Conservation (phyloP, 2,329 filamentous ascomycete species). For the Tolypocladium sp. region DNA sequence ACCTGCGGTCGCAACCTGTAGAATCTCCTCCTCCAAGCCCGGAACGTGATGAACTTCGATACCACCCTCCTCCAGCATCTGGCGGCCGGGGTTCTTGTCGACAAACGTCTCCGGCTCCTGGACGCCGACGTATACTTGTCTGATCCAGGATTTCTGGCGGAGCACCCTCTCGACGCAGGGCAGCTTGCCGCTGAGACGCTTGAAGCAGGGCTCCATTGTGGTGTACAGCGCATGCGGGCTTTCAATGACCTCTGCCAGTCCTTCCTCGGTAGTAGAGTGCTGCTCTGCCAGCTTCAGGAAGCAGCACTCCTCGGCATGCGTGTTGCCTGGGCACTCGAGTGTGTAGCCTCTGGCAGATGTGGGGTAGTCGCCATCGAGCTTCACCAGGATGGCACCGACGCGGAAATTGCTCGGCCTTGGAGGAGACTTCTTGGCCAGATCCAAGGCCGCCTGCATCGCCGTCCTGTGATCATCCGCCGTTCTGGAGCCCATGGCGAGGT, state of each 20-base stretch:
- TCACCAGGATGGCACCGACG: conserved; percentile 82
- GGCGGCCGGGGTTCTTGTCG: conserved; percentile 65
- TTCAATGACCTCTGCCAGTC: conserved; percentile 33
- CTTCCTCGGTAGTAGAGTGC: conserved; percentile 41
- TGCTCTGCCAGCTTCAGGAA: conserved; percentile 59
- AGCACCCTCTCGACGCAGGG: conserved; percentile 76
- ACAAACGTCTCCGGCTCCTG: conserved; percentile 89
- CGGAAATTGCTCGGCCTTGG: conserved; percentile 88
- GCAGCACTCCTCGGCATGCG: conserved; percentile 92
- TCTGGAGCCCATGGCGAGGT: conserved; percentile 11
- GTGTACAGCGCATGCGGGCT: conserved; percentile 60
- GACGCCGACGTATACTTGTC: conserved; percentile 78
- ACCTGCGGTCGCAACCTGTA: conserved; percentile 74
- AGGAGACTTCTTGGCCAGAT: conserved; percentile 69
- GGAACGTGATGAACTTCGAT: conserved; percentile 63
- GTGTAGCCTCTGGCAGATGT: conserved; percentile 81
- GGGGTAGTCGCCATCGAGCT: conserved; percentile 33
- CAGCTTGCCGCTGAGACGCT: conserved; percentile 63
- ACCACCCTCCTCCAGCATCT: conserved; percentile 60
- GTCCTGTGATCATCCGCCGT: conserved; percentile 31
- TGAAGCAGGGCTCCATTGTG: conserved; percentile 80
- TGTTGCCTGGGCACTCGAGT: conserved; percentile 83
- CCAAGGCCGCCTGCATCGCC: conserved; percentile 62
- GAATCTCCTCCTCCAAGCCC: conserved; percentile 73
- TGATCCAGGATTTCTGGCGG: conserved; percentile 50